Evolutionary conservation across 805 yeast species (phyloP).

Genomic region (Myxozyma neglecta): DNA sequence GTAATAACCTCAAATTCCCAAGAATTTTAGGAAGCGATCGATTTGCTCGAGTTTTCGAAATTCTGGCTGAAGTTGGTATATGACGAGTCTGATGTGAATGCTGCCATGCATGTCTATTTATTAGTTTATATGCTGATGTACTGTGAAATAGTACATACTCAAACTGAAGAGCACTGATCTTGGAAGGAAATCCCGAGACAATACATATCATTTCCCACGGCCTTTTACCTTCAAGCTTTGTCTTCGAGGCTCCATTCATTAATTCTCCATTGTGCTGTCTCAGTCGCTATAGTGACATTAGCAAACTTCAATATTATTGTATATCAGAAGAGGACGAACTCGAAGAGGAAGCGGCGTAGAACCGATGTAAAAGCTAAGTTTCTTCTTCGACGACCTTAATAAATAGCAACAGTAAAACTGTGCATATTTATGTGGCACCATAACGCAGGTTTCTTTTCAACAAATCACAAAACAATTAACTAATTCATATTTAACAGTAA

Average conservation of each 20-base stretch:
- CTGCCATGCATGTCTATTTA: conserved; percentile 66
- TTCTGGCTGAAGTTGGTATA: conserved; percentile 46
- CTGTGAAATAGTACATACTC: conserved; percentile 43
- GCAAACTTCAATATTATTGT: conserved; percentile 5
- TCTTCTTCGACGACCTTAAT: conserved; percentile 58
- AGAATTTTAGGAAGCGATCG: conserved; percentile 34
- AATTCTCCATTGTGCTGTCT: conserved; percentile 79
- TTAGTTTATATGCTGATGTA: not conserved
- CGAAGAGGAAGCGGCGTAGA: conserved; percentile 75
- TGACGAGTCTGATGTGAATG: conserved; percentile 68
- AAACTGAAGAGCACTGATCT: conserved; percentile 69
- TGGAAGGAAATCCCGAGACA: conserved; percentile 72
- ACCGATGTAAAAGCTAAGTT: conserved; percentile 68
- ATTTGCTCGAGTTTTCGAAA: conserved; percentile 37
- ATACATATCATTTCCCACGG: conserved; percentile 73
- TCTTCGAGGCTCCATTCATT: conserved; percentile 68
- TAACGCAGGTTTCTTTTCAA: not conserved
- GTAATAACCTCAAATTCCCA: conserved; percentile 37
- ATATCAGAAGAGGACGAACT: conserved; percentile 23
- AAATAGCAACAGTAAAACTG: conserved; percentile 70
- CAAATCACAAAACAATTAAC: not conserved
- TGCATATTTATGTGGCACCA: conserved; percentile 13
- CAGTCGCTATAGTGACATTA: conserved; percentile 45
- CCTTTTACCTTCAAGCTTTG: conserved; percentile 55
- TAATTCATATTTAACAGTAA: not conserved